phyloP scores from a whole-genome alignment of 2,329 filamentous ascomycete species.

The Curvularia hawaiiensis region DNA sequence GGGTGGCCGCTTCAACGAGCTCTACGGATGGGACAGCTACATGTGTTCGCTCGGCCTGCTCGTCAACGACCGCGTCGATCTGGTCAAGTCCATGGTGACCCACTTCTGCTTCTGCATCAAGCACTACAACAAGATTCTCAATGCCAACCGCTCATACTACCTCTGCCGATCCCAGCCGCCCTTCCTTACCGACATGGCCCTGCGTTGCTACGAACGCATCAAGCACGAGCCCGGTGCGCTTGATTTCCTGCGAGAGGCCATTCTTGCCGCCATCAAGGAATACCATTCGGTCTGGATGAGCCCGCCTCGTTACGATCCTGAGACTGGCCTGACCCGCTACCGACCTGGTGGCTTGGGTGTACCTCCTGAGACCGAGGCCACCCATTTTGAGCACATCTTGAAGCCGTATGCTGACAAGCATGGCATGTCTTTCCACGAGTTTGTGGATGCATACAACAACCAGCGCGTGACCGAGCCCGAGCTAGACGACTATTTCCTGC shows the following conservation, averaged over 20 bases:
- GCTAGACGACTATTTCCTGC: slow-evolving; percentile 92
- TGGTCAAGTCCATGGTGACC: slow-evolving; percentile 91
- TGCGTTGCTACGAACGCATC: slow-evolving; percentile 92
- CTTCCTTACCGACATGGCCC: slow-evolving; percentile 95
- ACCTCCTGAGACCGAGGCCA: slow-evolving; percentile 87
- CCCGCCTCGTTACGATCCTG: slow-evolving; percentile 73
- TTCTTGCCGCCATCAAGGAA: slow-evolving; percentile 94
- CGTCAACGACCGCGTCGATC: slow-evolving; percentile 80
- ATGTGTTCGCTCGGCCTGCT: slow-evolving; percentile 94
- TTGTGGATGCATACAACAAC: slow-evolving; percentile 87
- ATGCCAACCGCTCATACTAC: slow-evolving; percentile 96
- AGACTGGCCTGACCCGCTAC: slow-evolving; percentile 82
- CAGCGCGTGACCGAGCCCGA: slow-evolving; percentile 77
- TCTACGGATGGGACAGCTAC: slow-evolving; percentile 99
- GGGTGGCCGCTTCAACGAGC: slow-evolving; percentile 94
- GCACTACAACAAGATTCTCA: slow-evolving; percentile 98
- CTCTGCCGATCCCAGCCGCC: slow-evolving; percentile 92
- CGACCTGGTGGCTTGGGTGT: slow-evolving; percentile 82
- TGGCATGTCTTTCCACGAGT: slow-evolving; percentile 79
- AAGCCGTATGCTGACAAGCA: slow-evolving; percentile 84
- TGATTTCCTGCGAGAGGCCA: slow-evolving; percentile 80
- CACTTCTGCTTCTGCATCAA: slow-evolving; percentile 99
- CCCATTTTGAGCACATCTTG: slow-evolving; percentile 83
- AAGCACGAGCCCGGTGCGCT: slow-evolving; percentile 79
- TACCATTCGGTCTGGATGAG: slow-evolving; percentile 87